Percentiles rank a stretch among this genome's conserved stretches.
Conservation (phyloP, 208 protist species). For the Leishmania martiniquensis region DNA sequence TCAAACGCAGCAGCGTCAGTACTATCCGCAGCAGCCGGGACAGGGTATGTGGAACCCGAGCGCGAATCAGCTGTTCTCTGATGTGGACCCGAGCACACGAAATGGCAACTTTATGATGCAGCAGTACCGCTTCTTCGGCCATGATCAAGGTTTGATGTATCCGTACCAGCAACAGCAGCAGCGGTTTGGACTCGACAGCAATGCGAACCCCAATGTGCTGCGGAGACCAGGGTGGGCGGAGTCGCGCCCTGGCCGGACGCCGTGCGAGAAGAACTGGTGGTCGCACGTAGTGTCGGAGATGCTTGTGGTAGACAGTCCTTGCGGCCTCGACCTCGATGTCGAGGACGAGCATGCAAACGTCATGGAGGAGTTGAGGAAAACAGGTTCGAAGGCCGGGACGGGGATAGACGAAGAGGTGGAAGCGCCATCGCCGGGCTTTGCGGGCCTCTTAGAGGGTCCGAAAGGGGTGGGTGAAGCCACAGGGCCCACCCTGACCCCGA, state of each 20-base stretch:
- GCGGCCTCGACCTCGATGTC: slow-evolving; percentile 37
- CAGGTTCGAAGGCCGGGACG: slow-evolving; percentile 5
- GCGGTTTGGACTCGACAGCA: slow-evolving; percentile 10
- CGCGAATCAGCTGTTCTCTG: slow-evolving; percentile 3
- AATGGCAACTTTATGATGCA: slow-evolving; percentile 11
- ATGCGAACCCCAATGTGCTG: slow-evolving; percentile 7
- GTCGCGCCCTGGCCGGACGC: slow-evolving; percentile 27
- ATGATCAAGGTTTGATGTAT: slow-evolving; percentile 1
- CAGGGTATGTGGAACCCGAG: slow-evolving; percentile 9
- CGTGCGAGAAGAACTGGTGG: slow-evolving; percentile 47
- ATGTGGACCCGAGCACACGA: slow-evolving; percentile 13
- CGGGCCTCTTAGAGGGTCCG: neutral
- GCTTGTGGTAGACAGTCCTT: slow-evolving; percentile 40
- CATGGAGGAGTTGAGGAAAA: slow-evolving; percentile 29
- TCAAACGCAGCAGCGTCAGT: slow-evolving; percentile 15
- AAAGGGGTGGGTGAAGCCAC: neutral
- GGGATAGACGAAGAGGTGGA: neutral
- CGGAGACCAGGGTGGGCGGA: slow-evolving; percentile 27
- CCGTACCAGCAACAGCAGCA: slow-evolving; percentile 29
- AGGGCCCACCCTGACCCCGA: neutral
- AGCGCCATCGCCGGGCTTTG: neutral
- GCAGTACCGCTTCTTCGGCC: slow-evolving; percentile 3
- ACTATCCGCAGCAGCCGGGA: slow-evolving; percentile 7
- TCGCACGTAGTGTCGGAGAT: slow-evolving; percentile 36
- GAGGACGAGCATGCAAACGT: slow-evolving; percentile 37